phyloP scores from a whole-genome alignment of 2,329 filamentous ascomycete species.

The Calonectria pteridis region DNA sequence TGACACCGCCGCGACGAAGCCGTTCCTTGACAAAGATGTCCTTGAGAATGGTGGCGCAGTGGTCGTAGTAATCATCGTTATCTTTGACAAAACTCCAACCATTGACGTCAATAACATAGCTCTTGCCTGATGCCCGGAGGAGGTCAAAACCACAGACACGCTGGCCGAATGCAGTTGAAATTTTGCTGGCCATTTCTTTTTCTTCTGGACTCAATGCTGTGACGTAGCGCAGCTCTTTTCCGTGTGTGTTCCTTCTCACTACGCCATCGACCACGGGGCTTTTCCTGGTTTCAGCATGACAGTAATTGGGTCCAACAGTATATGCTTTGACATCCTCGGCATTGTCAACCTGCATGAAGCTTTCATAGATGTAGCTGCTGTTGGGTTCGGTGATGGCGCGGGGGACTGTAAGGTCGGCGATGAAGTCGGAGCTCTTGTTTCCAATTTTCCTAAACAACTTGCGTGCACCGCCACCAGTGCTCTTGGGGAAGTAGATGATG shows the following conservation, averaged over 20 bases:
- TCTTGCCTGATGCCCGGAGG: conserved; percentile 86
- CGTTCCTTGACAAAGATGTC: conserved; percentile 90
- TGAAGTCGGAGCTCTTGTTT: conserved; percentile 98
- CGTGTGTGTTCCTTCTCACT: conserved; percentile 95
- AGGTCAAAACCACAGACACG: conserved; percentile 96
- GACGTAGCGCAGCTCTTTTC: conserved; percentile 96
- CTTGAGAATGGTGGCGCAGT: conserved; percentile 85
- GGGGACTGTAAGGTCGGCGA: conserved; percentile 80
- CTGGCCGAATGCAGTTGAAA: conserved; percentile 92
- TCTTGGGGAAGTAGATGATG: conserved; percentile 94
- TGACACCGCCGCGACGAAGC: conserved; percentile 71
- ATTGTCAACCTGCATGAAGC: conserved; percentile 96
- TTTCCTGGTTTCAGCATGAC: conserved; percentile 96
- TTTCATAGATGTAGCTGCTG: conserved; percentile 95
- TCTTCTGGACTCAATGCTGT: conserved; percentile 86
- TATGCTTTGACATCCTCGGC: conserved; percentile 99
- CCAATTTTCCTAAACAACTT: conserved; percentile 97
- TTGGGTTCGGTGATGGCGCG: conserved; percentile 83
- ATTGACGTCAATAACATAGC: conserved; percentile 98
- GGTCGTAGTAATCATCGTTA: conserved; percentile 98
- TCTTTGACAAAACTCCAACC: conserved; percentile 99
- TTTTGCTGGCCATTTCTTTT: conserved; percentile 87
- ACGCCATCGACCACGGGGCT: conserved; percentile 97
- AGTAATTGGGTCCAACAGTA: conserved; percentile 92
- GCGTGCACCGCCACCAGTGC: conserved; percentile 87